Evolutionary conservation across 441 rosid genomes (phyloP).

Genomic region (Melastoma candidum): DNA sequence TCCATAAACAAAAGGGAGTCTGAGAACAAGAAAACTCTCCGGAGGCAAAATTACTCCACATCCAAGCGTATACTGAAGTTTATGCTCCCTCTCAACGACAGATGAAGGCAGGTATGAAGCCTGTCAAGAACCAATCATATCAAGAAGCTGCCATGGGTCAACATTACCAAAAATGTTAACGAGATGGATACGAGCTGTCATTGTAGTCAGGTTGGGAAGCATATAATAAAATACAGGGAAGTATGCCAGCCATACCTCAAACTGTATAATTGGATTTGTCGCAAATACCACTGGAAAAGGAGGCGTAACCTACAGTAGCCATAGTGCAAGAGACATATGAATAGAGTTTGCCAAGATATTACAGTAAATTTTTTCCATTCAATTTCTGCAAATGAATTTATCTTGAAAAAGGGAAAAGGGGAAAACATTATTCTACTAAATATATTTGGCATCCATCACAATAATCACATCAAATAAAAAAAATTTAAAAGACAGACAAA

Average conservation of each 20-base stretch:
- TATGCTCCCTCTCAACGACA: conserved; percentile 34
- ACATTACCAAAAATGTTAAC: too few species aligned
- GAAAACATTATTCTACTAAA: conserved; percentile 3
- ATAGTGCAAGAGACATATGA: too few species aligned
- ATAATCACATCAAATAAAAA: background rate
- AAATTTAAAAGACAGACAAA: conserved; percentile 10
- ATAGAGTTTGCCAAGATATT: background rate
- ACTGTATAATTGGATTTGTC: conserved; percentile 56
- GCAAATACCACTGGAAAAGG: conserved; percentile 57
- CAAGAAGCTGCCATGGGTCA: too few species aligned
- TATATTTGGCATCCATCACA: background rate
- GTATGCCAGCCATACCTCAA: conserved; percentile 45
- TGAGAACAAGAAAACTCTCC: conserved; percentile 66
- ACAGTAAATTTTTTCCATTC: background rate
- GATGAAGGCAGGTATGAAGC: conserved; percentile 51
- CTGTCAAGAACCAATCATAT: conserved; percentile 21
- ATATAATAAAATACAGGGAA: conserved; percentile 2
- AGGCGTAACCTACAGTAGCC: conserved; percentile 63
- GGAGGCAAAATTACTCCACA: conserved; percentile 67
- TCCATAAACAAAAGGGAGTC: conserved; percentile 76
- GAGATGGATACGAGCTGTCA: too few species aligned
- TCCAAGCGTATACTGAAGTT: conserved; percentile 57
- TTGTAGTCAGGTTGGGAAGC: background rate
- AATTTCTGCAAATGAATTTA: too few species aligned
- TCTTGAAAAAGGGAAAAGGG: background rate